A percentile compares a stretch with the other conserved stretches of the same genome.
These are phyloP conservation scores for Haplosporangium sp. DNA, from an alignment of 371 early-diverging fungal genomes.

Conservation along the genomic window DNA sequence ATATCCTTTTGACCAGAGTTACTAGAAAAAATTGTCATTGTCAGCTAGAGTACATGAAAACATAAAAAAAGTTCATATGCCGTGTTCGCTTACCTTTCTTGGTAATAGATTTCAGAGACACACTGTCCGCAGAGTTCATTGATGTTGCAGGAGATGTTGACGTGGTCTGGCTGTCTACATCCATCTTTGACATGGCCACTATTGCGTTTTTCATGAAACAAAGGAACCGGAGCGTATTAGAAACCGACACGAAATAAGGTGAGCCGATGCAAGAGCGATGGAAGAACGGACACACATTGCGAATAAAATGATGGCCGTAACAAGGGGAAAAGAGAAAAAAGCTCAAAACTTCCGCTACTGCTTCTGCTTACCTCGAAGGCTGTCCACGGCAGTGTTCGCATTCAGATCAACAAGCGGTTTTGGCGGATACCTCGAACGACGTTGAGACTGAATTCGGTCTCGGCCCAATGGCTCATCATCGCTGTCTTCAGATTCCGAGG, in stretches of 20 bases:
- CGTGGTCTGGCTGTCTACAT: conserved; percentile 3
- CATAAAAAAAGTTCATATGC: background rate
- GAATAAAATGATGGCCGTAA: conserved; percentile 1
- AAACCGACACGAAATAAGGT: too few relatives aligned
- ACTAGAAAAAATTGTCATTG: conserved; percentile 18
- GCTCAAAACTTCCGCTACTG: background rate
- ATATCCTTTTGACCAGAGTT: conserved; percentile 38
- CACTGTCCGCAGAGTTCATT: background rate
- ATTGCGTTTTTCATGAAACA: too few relatives aligned
- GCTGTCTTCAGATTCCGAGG: conserved; percentile 49
- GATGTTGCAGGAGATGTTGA: background rate
- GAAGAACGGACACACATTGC: too few relatives aligned
- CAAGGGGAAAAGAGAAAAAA: conserved; percentile 3
- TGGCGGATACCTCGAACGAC: conserved; percentile 10
- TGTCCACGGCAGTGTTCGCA: conserved; percentile 11
- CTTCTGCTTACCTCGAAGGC: conserved; percentile 24
- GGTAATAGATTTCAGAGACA: conserved; percentile 3
- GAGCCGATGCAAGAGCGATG: too few relatives aligned
- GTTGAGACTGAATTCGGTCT: conserved; percentile 5
- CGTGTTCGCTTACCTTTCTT: conserved; percentile 14
- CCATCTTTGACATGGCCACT: conserved; percentile 1
- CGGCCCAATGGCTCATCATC: conserved; percentile 41
- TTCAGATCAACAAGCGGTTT: conserved; percentile 21
- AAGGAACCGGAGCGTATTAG: too few relatives aligned
- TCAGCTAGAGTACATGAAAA: background rate